These are phyloP conservation scores for Didymella keratinophila DNA, from an alignment of 2,329 filamentous ascomycete genomes.

Conservation along the genomic window DNA sequence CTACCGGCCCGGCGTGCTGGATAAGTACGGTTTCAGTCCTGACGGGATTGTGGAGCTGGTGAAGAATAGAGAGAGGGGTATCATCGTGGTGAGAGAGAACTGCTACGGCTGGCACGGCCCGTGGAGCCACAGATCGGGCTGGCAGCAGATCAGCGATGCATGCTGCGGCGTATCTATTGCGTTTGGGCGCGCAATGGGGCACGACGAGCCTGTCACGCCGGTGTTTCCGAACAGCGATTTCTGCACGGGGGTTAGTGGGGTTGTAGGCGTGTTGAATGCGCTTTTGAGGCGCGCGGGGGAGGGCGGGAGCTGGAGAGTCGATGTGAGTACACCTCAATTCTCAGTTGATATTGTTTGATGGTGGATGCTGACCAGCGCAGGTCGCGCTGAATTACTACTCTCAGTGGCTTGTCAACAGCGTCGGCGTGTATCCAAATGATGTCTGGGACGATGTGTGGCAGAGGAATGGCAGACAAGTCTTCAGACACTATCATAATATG, in stretches of 20 bases:
- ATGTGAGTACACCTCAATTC: conserved; percentile 45
- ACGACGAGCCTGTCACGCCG: conserved; percentile 56
- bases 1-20: conserved; percentile 59
- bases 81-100: conserved; percentile 61
- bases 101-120: conserved; percentile 63
- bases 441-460: conserved; percentile 61
- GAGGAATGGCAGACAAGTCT: conserved; percentile 57
- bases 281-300: conserved; percentile 50
- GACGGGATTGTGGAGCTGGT: conserved; percentile 54
- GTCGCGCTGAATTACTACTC: conserved; percentile 50
- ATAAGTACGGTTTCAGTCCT: conserved; percentile 56
- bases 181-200: conserved; percentile 58
- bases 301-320: conserved; percentile 53
- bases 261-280: conserved; percentile 53
- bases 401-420: conserved; percentile 47
- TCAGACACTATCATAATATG: conserved; percentile 62
- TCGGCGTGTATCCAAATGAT: conserved; percentile 46
- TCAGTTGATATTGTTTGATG: not conserved
- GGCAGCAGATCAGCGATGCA: conserved; percentile 63
- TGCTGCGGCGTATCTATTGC: conserved; percentile 55
- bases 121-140: conserved; percentile 57
- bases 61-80: conserved; percentile 52
- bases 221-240: conserved; percentile 57
- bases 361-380: conserved; percentile 20
- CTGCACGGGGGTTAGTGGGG: conserved; percentile 56